Percentiles rank a stretch among this genome's conserved stretches.
Evolutionary conservation across 805 yeast species (phyloP).

Genomic region (Debaryomyces castellii): DNA sequence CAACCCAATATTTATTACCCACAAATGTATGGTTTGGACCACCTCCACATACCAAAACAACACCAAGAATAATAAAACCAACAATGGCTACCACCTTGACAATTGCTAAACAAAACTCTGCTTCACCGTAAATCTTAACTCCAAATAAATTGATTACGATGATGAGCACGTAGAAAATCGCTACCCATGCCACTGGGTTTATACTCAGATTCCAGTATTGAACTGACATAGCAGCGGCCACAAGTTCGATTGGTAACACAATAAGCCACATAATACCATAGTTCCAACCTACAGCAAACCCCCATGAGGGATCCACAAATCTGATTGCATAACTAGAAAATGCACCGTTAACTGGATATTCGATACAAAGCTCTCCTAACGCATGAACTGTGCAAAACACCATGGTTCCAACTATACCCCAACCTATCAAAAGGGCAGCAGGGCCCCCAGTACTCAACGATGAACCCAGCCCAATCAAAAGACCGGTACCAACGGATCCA

Average conservation of each 20-base stretch:
- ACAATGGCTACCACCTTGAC: slow-evolving; percentile 33
- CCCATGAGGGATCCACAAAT: slow-evolving; percentile 61
- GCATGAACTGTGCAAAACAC: slow-evolving; percentile 62
- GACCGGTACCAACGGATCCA: slow-evolving; percentile 68
- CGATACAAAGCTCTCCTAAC: slow-evolving; percentile 58
- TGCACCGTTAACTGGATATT: slow-evolving; percentile 65
- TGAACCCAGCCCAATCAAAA: slow-evolving; percentile 59
- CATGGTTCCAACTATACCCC: slow-evolving; percentile 55
- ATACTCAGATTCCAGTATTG: slow-evolving; percentile 31
- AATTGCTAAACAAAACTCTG: slow-evolving; percentile 31
- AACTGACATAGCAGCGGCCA: slow-evolving; percentile 39
- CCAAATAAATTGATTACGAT: slow-evolving; percentile 32
- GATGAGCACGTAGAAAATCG: slow-evolving; percentile 31
- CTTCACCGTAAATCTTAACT: slow-evolving; percentile 38
- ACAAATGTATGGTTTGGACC: slow-evolving; percentile 35
- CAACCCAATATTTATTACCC: slow-evolving; percentile 31
- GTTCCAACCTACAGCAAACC: slow-evolving; percentile 56
- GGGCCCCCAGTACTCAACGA: slow-evolving; percentile 65
- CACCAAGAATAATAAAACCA: slow-evolving; percentile 37
- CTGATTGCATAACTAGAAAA: slow-evolving; percentile 58
- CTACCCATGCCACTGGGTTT: slow-evolving; percentile 39
- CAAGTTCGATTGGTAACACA: slow-evolving; percentile 38
- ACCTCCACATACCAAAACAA: slow-evolving; percentile 38
- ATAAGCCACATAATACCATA: slow-evolving; percentile 41
- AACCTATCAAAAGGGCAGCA: slow-evolving; percentile 58